Evolutionary conservation across 371 early-diverging fungal species (phyloP), one percentile per base, ranked within the genome.

Genomic region (Fennellomyces sp.): DNA sequence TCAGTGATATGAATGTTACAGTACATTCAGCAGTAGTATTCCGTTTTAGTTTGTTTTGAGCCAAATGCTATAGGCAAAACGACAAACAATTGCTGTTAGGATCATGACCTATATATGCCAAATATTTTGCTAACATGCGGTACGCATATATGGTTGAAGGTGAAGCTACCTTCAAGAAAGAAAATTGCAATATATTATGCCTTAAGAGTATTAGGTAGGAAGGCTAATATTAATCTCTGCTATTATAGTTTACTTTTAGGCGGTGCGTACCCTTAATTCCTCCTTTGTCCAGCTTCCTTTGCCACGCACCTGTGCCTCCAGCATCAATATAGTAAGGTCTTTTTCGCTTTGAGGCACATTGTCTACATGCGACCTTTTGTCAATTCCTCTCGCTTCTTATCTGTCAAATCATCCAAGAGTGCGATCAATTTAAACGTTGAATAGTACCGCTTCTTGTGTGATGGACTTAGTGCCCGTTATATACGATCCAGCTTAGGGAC

Each of bases 291-390:
- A 48, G 10, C 26, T 5, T 12, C 61, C 63, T 15, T 64, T 64
- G 13, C 68, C 66, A 28, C 61, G 35, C 4, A 56, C 38, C 35
- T 70, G 66, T 1, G 72, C 69, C 55, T 77, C 74, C n/a, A 77
- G 47, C 68, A 77, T 67, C 17, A 73, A 36, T 2, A 70, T 71
- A 5, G 74, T 58, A n/a, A 77, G 28, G 35, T 77, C 77, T 31
- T 76, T 76, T 35, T 63, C 61, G 21, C 48, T 42, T 13, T 68
- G 60, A 6, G 60, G 41, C 5, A 25, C 26, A 38, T 23, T 23
- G 11, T 57, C 36, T 11, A 35, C 10, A 21, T 38, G 12, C 6
- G 39, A 30, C 21, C n/a, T 29, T 42, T 21, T 47, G 28, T 21
- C 26, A 54, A 19, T 33, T n/a, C 15, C 3, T 19, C 25, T 8